Base-by-base conservation (phyloP, 495 filamentous ascomycete genomes). In the Oidiodendron maius region DNA sequence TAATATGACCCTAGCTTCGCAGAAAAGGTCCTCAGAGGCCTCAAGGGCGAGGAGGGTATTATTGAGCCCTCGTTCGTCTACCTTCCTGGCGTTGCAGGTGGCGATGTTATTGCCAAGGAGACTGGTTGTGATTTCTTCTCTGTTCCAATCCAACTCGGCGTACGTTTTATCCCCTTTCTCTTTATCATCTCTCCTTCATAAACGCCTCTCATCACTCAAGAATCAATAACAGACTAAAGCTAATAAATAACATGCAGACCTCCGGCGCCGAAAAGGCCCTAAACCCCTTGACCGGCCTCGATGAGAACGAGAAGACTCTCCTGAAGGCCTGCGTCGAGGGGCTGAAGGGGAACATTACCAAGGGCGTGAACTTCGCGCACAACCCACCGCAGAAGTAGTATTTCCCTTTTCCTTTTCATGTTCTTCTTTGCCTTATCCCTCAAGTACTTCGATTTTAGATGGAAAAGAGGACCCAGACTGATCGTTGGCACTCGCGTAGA, bases 21-120 rank as follows among this genome's bases (percentile, higher is more conserved):
- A 59, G 90, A 96, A 77, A 85, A 86, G 65, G 71, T 98, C 28
- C 82, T 98, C 64, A 93, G 86, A 75, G 93, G 91, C 52, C 64
- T 71, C 52, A 82, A 85, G 64, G 93, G 93, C 55, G 82, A 91
- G 76, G 87, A 88, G 68, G 87, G 87, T 54, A 84, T 97, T 59
- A 78, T 96, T 41, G 90, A 95, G 75, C 91, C 94, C 45, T 89
- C 88, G 63, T 97, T 82, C 68, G 81, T 98, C 66, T 95, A 97
- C 72, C 82, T 97, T 17, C 83, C 88, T 43, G 94, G 90, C 62
- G 77, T 98, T 36, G 63, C 83, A 21, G 94, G 94, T 49, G 94
- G 94, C 60, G 83, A 89, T 30, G 88, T 78, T 53, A 83, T 98
- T 56, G 71, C 65, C 48, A 86, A 94, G 75, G 83, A 77, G 45